A percentile compares a stretch with the other conserved stretches of the same genome.
These are phyloP conservation scores for Metschnikowia borealis DNA, from an alignment of 805 yeast genomes.

Conservation along the genomic window DNA sequence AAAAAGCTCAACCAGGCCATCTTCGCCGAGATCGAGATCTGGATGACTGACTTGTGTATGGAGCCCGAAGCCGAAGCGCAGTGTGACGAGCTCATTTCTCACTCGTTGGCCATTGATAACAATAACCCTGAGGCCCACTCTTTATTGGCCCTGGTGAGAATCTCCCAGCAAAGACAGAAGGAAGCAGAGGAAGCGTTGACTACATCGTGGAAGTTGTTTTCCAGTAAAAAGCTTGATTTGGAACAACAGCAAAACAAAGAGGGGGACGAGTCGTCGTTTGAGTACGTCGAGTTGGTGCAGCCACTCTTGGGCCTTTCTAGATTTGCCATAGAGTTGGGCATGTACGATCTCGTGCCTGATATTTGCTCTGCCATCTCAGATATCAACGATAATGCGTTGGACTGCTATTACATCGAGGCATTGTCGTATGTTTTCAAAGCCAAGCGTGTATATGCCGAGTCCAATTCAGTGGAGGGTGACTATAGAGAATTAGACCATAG, in stretches of 20 bases:
- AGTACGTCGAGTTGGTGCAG: conserved; percentile 63
- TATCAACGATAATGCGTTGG: conserved; percentile 80
- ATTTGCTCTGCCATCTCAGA: conserved; percentile 66
- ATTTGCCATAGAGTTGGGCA: conserved; percentile 72
- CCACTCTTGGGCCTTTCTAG: conserved; percentile 71
- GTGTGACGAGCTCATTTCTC: conserved; percentile 69
- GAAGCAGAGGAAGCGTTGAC: conserved; percentile 70
- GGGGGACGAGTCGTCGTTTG: conserved; percentile 38
- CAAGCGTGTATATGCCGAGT: conserved; percentile 20
- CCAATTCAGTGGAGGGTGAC: conserved; percentile 35
- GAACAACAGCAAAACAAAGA: conserved; percentile 37
- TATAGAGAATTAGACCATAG: conserved; percentile 37
- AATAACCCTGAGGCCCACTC: conserved; percentile 78
- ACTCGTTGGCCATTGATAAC: conserved; percentile 57
- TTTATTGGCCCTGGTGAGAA: conserved; percentile 77
- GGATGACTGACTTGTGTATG: conserved; percentile 98
- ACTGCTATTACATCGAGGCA: conserved; percentile 79
- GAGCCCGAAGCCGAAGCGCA: conserved; percentile 78
- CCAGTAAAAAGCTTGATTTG: conserved; percentile 44
- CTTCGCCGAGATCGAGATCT: conserved; percentile 83
- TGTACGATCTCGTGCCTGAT: conserved; percentile 61
- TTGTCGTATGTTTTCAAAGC: conserved; percentile 56
- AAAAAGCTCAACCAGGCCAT: conserved; percentile 72
- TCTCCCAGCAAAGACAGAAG: conserved; percentile 71
- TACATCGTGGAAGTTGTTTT: conserved; percentile 71